Evolutionary conservation across 768 basidiomycete genomes (phyloP), one percentile per base, ranked within the genome.

Genomic region (Dioszegia crocea): DNA sequence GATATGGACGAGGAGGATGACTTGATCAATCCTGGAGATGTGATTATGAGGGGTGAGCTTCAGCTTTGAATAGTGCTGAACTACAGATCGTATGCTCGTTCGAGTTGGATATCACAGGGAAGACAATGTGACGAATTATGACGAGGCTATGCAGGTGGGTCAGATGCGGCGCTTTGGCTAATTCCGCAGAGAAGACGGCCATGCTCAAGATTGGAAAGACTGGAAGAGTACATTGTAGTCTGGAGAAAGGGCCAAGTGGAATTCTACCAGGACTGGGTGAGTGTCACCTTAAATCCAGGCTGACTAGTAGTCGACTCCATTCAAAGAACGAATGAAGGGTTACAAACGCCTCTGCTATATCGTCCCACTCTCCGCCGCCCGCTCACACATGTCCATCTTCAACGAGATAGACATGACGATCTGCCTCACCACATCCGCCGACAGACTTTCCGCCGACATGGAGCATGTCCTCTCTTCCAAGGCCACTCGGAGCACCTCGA

Each of bases 351-450:
- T 96, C 4, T 83, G 86, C 12, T 91, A 85, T 65, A 74, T 88
- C 19, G 85, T 94, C 49, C 90, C 92, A 0, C 80, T 96, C 52
- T 78, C 80, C 57, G 79, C 83, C 0, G 74, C 80, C 3, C 80
- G 80, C 40, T 91, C 91, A 0, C 81, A 80, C 14, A 76, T 93
- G n/a, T 91, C 88, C 2, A 73, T 96, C 23, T 97, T 89, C 73
- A 94, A 91, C 31, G 87, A 88, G 53, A 83, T 86, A 46, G 93
- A 97, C 72, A 78, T 90, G 62, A 85, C 89, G 0, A 90, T 93
- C 74, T 89, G 85, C 68, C 76, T 79, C 3, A 64, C 71, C 2
- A 73, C 71, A 9, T 68, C 67, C 21, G 65, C 66, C 12, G 49
- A 51, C 14, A 57, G 56, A 27, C 56, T 73, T 11, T 48, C 60